A percentile compares a stretch with the other conserved stretches of the same genome.
Conservation (phyloP, 306 rosid species). For the Lablab purpureus region DNA sequence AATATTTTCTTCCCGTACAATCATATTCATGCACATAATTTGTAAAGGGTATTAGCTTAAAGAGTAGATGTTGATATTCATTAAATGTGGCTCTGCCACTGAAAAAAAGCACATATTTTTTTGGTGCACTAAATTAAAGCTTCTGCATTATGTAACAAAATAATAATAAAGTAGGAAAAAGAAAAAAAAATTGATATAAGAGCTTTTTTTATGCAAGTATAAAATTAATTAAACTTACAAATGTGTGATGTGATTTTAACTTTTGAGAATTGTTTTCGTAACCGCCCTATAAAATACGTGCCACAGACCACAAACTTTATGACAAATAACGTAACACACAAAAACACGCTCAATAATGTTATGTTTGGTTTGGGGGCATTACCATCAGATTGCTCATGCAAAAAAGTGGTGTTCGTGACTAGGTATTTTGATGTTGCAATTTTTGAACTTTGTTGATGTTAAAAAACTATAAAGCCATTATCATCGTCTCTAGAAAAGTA, state of each 20-base stretch:
- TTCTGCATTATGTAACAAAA: slow-evolving; percentile 32
- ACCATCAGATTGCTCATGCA: slow-evolving; percentile 37
- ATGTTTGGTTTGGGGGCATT: slow-evolving; percentile 13
- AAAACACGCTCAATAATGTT: slow-evolving; percentile 33
- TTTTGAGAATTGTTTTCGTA: slow-evolving; percentile 26
- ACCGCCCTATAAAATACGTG: slow-evolving; percentile 18
- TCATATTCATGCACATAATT: background rate
- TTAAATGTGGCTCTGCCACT: slow-evolving; percentile 42
- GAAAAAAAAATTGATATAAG: background rate
- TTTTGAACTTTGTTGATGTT: background rate
- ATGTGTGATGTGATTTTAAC: slow-evolving; percentile 29
- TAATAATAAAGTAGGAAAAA: slow-evolving; percentile 35
- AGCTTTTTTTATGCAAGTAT: background rate
- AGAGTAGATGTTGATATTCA: slow-evolving; percentile 37
- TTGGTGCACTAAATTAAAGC: slow-evolving; percentile 42
- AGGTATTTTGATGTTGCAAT: slow-evolving; percentile 17
- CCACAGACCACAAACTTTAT: slow-evolving; percentile 16
- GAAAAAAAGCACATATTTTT: slow-evolving; percentile 22
- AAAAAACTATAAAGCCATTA: slow-evolving; percentile 21
- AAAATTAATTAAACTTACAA: slow-evolving; percentile 3
- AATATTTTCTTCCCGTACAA: background rate
- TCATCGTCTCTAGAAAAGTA: slow-evolving; percentile 41
- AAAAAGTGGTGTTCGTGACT: slow-evolving; percentile 41
- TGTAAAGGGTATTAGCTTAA: slow-evolving; percentile 31
- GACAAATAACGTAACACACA: slow-evolving; percentile 14